Evolutionary conservation across 306 rosid genomes (phyloP).

Genomic region (Acacia crassicarpa): DNA sequence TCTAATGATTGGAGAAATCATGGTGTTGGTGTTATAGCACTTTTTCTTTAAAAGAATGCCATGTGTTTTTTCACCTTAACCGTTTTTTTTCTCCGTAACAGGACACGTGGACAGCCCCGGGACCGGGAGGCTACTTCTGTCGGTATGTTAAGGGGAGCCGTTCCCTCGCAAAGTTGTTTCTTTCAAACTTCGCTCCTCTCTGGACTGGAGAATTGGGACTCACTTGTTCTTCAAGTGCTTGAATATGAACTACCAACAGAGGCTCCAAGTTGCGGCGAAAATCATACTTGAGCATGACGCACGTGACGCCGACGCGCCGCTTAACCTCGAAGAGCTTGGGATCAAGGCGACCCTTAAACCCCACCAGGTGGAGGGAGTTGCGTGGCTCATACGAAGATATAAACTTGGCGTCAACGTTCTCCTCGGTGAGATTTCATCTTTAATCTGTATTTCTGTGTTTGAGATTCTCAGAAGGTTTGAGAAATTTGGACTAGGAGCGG

Average conservation of each 20-base stretch:
- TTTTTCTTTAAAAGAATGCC: too few relatives aligned
- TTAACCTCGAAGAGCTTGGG: conserved; percentile 47
- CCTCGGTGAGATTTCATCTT: conserved; percentile 55
- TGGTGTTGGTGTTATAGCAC: too few relatives aligned
- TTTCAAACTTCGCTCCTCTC: not conserved
- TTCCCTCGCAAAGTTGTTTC: conserved; percentile 34
- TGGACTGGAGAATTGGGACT: not conserved
- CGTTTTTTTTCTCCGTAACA: not conserved
- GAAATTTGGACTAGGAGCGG: not conserved
- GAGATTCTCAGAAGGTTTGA: conserved; percentile 2
- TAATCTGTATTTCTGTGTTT: conserved; percentile 19
- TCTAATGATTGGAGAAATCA: too few relatives aligned
- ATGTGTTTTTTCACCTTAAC: too few relatives aligned
- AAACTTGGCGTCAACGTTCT: conserved; percentile 85
- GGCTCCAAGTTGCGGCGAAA: conserved; percentile 62
- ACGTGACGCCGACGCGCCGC: conserved; percentile 35
- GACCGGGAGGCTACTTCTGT: not conserved
- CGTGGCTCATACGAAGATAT: conserved; percentile 80
- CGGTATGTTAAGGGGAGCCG: not conserved
- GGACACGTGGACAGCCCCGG: not conserved
- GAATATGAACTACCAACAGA: conserved; percentile 60
- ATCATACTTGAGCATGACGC: conserved; percentile 44
- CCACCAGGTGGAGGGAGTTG: conserved; percentile 85
- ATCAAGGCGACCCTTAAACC: conserved; percentile 76
- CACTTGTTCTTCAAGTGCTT: not conserved